phyloP scores from a whole-genome alignment of 345 rosid species.

The Dipteronia dyeriana region DNA sequence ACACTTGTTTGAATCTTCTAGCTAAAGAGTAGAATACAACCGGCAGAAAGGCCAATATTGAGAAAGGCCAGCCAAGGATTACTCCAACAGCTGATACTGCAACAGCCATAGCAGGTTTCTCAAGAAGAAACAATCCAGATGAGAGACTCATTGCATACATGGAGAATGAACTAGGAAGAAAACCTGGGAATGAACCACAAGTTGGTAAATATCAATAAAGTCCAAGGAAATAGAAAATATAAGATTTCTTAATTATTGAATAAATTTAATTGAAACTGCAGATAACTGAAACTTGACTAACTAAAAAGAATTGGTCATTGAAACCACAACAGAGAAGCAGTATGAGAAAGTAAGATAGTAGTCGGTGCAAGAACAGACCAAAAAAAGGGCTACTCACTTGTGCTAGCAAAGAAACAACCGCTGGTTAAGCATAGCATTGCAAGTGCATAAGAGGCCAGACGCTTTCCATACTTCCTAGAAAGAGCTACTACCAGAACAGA shows the following conservation, averaged over 20 bases:
- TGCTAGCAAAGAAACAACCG: constrained; percentile 98
- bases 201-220: constrained; percentile 3
- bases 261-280: background rate
- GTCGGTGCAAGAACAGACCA: background rate
- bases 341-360: background rate
- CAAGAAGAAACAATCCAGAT: constrained; percentile 87
- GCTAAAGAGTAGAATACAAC: constrained; percentile 61
- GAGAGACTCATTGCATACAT: constrained; percentile 97
- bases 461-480: constrained; percentile 89
- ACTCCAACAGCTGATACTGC: constrained; percentile 77
- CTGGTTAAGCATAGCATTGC: constrained; percentile 98
- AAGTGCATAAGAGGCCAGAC: constrained; percentile 83
- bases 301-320: background rate
- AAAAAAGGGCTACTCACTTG: constrained; percentile 60
- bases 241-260: background rate
- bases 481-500: constrained; percentile 85
- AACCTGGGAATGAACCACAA: constrained; percentile 50
- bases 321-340: background rate
- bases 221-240: background rate
- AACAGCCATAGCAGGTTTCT: constrained; percentile 70
- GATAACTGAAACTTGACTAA: background rate
- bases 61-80: constrained; percentile 98
- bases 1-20: constrained; percentile 67
- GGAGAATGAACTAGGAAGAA: constrained; percentile 96
- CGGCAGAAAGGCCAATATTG: constrained; percentile 89